Base-by-base conservation (phyloP, 1,284 basidiomycete genomes). In the Ganoderma lingzhi region DNA sequence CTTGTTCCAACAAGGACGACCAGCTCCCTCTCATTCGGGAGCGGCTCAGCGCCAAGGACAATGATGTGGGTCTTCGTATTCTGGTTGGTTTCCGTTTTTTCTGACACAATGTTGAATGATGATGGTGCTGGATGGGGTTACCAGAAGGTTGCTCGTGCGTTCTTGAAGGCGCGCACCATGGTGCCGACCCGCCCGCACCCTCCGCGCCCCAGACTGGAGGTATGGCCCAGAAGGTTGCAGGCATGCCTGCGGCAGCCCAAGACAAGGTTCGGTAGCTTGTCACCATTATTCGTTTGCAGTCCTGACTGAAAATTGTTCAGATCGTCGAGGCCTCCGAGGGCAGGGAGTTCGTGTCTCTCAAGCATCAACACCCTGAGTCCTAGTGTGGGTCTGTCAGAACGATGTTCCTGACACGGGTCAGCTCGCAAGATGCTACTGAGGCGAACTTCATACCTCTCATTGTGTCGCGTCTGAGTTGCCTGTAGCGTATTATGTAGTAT, bases 81-180 rank as follows among this genome's bases (percentile, higher is more conserved):
- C 41, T 6, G 4, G 15, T 12, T 17, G n/a, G 23, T 2, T 48
- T n/a, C 17, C 37, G 42, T 17, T 23, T 14, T 59, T 19, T 19
- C 63, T 41, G 39, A 37, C 6, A 37, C 4, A 9, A 37, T 37
- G 6, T 4, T 37, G 37, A 9, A 37, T 37, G 37, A 37, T 37
- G 17, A 60, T 66, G 55, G 60, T 44, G 44, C 17, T 51, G 4
- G 53, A 58, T 37, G 48, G 42, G 42, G 42, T 15, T 15, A 44
- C 48, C 66, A 76, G 75, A 67, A 69, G 66, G 67, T 75, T 59
- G 74, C 73, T 17, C 71, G 71, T 32, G 68, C 70, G 39, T 76
- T 76, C 35, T 63, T 76, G 35, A 72, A 73, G 63, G 75, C 71
- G 14, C 75, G 73, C 65, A 69, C 58, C 45, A 63, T 44, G 56